A percentile compares a stretch with the other conserved stretches of the same genome.
These are phyloP conservation scores for Elsinoe arachidis DNA, from an alignment of 2,329 filamentous ascomycete genomes.

Conservation along the genomic window DNA sequence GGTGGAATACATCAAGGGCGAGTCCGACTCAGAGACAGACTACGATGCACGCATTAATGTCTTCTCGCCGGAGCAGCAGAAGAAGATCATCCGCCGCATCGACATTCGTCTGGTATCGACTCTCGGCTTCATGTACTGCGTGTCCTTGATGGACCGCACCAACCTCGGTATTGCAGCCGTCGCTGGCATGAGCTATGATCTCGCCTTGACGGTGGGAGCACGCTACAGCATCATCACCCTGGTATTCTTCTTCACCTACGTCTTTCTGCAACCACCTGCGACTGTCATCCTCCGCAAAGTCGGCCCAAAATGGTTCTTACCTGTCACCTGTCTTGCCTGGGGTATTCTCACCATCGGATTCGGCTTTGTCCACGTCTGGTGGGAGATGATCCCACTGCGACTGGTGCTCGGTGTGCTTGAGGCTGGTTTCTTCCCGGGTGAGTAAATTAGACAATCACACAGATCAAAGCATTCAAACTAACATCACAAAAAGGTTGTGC, in stretches of 20 bases:
- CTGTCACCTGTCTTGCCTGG: constrained; percentile 43
- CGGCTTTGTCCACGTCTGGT: constrained; percentile 51
- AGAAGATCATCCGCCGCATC: constrained; percentile 58
- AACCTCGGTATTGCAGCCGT: constrained; percentile 29
- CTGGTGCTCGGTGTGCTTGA: constrained; percentile 56
- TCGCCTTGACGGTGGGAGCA: constrained; percentile 22
- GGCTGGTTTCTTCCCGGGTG: constrained; percentile 51
- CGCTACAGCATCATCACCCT: constrained; percentile 46
- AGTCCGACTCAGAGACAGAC: constrained; percentile 11
- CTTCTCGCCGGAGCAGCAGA: constrained; percentile 55
- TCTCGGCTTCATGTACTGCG: constrained; percentile 34
- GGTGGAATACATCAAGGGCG: not conserved
- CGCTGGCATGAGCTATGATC: constrained; percentile 28
- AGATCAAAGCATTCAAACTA: not conserved
- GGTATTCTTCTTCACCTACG: constrained; percentile 67
- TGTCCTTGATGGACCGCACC: constrained; percentile 26
- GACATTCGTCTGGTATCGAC: constrained; percentile 49
- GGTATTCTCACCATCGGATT: constrained; percentile 54
- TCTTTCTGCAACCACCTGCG: constrained; percentile 62
- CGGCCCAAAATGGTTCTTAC: constrained; percentile 37
- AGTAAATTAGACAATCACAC: not conserved
- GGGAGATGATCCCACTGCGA: constrained; percentile 46
- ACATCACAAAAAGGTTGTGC: constrained; percentile 39
- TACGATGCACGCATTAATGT: constrained; percentile 25
- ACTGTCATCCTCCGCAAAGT: constrained; percentile 60